Evolutionary conservation across 768 basidiomycete species (phyloP), one percentile per base, ranked within the genome.

Genomic region (Hygrocybe coccinea): DNA sequence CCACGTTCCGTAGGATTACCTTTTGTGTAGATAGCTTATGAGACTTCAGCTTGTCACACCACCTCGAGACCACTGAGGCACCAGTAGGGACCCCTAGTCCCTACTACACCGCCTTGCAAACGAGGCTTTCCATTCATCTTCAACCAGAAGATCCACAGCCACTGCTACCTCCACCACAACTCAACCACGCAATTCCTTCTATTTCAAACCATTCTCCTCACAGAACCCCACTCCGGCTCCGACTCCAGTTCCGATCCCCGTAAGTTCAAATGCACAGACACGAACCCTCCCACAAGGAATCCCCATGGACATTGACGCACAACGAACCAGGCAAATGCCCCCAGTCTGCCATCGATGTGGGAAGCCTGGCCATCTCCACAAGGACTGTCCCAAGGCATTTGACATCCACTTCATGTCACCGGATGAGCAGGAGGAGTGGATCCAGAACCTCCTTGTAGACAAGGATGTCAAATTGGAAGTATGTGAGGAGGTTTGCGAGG

Each of bases 341-440:
- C 37, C 38, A 37, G 14, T 15, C 5, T 54, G 53, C 53, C 45
- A 22, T 41, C 44, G 39, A 9, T 54, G 43, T 21, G 39, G 39
- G 15, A 54, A 45, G 14, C 37, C 53, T 15, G 14, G 39, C 15
- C 53, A 54, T 35, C n/a, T 54, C 21, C 8, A 19, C 21, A 21
- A 21, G 2, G 41, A 54, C 21, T 54, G 53, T 29, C 53, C 53
- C 25, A n/a, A n/a, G n/a, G n/a, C n/a, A n/a, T n/a, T n/a, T n/a
- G n/a, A n/a, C n/a, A n/a, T 47, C 46, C n/a, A 19, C 17, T 47
- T 47, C 46, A 47, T 47, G 24, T 47, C 46, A 21, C n/a, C 14
- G 46, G 46, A 19, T n/a, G 14, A 47, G 24, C 14, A 19, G 22
- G 14, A 47, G 24, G 46, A 47, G 14, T 19, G 14, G 17, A 17